These are phyloP conservation scores for Kodamaea alishanica DNA, from an alignment of 1,139 yeast genomes.

Conservation along the genomic window DNA sequence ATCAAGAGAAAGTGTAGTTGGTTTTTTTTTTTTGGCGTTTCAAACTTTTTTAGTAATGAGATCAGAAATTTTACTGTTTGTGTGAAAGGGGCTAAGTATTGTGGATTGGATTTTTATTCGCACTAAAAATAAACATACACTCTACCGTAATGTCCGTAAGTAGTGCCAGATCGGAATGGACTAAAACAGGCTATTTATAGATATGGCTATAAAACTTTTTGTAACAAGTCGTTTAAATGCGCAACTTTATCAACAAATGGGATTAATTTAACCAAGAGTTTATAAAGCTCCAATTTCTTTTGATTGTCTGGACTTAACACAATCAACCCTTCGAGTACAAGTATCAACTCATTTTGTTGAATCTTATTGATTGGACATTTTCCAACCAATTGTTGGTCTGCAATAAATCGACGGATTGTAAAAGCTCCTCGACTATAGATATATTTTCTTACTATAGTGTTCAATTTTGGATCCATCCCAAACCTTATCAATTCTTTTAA, in stretches of 20 bases:
- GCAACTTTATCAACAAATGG: constrained; percentile 22
- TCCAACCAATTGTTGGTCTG: constrained; percentile 29
- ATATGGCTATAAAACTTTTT: constrained; percentile 1
- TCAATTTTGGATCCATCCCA: constrained; percentile 14
- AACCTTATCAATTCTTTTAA: constrained; percentile 31
- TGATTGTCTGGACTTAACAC: constrained; percentile 5
- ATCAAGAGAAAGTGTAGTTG: neutral
- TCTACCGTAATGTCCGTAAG: neutral
- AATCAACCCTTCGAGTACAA: constrained; percentile 26
- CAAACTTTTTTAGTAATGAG: neutral
- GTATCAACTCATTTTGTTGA: constrained; percentile 32
- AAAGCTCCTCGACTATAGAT: constrained; percentile 32
- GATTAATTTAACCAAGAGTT: constrained; percentile 25
- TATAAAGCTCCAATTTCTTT: constrained; percentile 14
- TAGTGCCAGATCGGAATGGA: neutral
- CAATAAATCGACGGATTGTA: constrained; percentile 33
- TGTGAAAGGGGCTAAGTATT: neutral
- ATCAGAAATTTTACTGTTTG: neutral
- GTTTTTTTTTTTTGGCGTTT: neutral
- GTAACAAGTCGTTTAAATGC: constrained; percentile 14
- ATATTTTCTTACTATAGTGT: constrained; percentile 19
- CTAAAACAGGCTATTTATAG: neutral
- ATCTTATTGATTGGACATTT: constrained; percentile 35
- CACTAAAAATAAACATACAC: neutral
- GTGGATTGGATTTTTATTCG: neutral